Evolutionary conservation across 192 early-diverging fungal species (phyloP).

Genomic region (Backusella psychrophila): DNA sequence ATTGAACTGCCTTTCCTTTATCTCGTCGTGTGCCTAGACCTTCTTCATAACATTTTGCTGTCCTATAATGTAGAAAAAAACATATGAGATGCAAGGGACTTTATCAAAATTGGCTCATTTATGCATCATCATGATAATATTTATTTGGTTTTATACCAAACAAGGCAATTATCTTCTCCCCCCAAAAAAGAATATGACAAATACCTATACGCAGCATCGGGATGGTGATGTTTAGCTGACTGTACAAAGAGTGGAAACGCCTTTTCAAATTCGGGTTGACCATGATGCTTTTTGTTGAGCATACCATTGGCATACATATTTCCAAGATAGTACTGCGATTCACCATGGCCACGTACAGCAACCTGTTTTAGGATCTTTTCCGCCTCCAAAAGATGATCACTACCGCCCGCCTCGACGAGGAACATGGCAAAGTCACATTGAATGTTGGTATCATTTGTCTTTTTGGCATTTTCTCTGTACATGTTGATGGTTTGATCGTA

Average conservation of each 20-base stretch:
- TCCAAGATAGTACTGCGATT: conserved; percentile 68
- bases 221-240: conserved; percentile 65
- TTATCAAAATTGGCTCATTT: conserved; percentile 4
- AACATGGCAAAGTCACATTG: conserved; percentile 67
- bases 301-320: conserved; percentile 63
- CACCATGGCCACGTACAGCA: conserved; percentile 50
- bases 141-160: neutral
- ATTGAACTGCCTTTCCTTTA: conserved; percentile 49
- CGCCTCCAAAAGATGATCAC: conserved; percentile 52
- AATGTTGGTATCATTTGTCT: conserved; percentile 53
- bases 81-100: neutral
- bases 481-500: conserved; percentile 51
- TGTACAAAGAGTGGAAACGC: conserved; percentile 59
- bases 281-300: conserved; percentile 47
- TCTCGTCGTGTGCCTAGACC: conserved; percentile 59
- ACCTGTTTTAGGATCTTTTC: conserved; percentile 58
- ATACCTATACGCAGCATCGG: conserved; percentile 57
- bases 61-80: conserved; percentile 18
- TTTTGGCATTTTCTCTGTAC: conserved; percentile 64
- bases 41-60: conserved; percentile 57
- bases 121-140: conserved; percentile 1
- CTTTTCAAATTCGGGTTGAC: conserved; percentile 56
- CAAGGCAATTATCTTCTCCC: neutral
- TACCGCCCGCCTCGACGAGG: conserved; percentile 45
- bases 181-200: neutral